Base-by-base conservation (phyloP, 1,284 basidiomycete species). In the Coriolopsis trogii region DNA sequence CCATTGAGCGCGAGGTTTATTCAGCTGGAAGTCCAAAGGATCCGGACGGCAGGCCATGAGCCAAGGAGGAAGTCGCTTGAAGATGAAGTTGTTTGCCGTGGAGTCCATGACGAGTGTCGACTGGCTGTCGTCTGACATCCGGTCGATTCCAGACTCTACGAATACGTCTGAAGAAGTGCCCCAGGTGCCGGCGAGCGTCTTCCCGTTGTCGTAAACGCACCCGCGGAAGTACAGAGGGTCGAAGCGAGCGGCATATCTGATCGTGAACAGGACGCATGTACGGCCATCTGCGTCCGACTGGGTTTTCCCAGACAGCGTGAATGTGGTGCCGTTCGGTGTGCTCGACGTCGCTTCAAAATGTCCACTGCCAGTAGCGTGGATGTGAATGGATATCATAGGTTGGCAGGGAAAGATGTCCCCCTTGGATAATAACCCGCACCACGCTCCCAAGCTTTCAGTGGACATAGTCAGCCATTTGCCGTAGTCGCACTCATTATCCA, bases 1-100 rank as follows among this genome's bases (percentile, higher is more conserved):
- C 56, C 56, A 58, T 8, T 53, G 37, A 4, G 56, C 50, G 6
- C 48, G 53, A 4, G 46, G 6, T 21, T 28, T 48, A 39, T 53
- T 46, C 28, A 25, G 10, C 12, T 46, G 41, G 21, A 53, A 57
- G 20, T 48, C 42, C 4, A 39, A 10, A 4, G 55, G 55, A 7
- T 49, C 41, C 3, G 56, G 56, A 7, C 56, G 56, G 25, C 49
- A 53, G 12, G 41, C 29, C 34, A 58, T 47, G 3, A 40, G 25
- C 29, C 38, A 46, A 4, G 52, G 38, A 1, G 52, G 30, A 3
- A 52, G 42, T 7, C 49, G 42, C 15, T 53, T 57, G 42, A 45
- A 50, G 39, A 51, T 38, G 49, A 57, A 53, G 8, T 40, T 36
- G 29, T 50, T 33, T 8, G 36, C 36, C 4, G 28, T 18, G 0